phyloP scores from a whole-genome alignment of 495 filamentous ascomycete genomes.

The Penicillium samsonianum region DNA sequence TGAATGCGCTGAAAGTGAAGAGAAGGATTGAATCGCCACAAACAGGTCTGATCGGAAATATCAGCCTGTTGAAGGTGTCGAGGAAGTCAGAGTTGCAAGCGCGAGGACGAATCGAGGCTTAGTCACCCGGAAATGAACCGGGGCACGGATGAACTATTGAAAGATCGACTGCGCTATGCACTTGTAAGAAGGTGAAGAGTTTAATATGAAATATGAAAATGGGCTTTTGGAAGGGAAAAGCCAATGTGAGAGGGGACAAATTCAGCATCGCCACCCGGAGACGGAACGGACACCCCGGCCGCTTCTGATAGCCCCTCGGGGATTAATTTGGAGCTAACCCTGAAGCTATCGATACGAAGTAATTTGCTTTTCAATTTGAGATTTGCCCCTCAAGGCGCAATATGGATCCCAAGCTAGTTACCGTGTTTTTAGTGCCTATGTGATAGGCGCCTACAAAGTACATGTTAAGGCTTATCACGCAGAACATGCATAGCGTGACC shows the following conservation, averaged over 20 bases:
- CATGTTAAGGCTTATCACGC: not conserved
- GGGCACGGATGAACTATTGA: not conserved
- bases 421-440: not conserved
- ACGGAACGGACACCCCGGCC: constrained; percentile 8
- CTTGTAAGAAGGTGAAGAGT: not conserved
- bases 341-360: constrained; percentile 10
- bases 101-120: constrained; percentile 4
- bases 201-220: not conserved
- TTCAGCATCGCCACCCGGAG: constrained; percentile 10
- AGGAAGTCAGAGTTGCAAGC: constrained; percentile 7
- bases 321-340: constrained; percentile 13
- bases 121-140: constrained; percentile 5
- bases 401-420: not conserved
- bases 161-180: constrained; percentile 10
- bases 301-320: constrained; percentile 1
- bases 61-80: constrained; percentile 7
- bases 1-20: not conserved
- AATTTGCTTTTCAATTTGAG: not conserved
- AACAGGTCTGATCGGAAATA: constrained; percentile 12
- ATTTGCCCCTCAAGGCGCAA: constrained; percentile 13
- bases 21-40: constrained; percentile 9
- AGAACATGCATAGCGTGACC: not conserved
- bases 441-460: not conserved
- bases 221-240: not conserved
- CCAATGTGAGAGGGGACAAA: not conserved